Evolutionary conservation across 129 eudicot genomes (phyloP), one percentile per base, ranked within the genome.

Genomic region (Erigeron canadensis): DNA sequence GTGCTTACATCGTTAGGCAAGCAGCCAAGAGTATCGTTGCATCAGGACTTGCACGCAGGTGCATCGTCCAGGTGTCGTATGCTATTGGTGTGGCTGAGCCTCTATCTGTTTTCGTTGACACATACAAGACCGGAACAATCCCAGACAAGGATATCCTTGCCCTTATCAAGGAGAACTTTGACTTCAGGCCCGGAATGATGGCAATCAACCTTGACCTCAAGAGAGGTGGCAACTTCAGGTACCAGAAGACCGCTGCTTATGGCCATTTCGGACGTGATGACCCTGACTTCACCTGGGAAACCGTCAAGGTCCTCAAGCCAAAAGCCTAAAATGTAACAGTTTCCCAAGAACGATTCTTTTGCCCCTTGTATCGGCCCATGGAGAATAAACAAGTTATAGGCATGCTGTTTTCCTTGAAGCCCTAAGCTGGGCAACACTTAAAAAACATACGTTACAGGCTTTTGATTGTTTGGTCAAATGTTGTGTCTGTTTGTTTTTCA

Each of bases 191-290:
- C 3, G 83, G 83, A 41, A 80, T 80, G 83, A 80, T 80, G 79
- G 83, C 83, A 15, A 60, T 80, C 48, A 80, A 80, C 10, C 83
- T 80, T 74, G 83, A 80, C 57, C 66, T 80, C 64, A 80, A 67
- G 65, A 80, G 83, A 28, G 83, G 83, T 80, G 83, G 83, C 23
- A 80, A 80, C 76, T 38, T 6, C 15, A 80, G 83, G 83, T 80
- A 80, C 83, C 83, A 80, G 83, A 80, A 80, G 67, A 80, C 83
- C n/a, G 83, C 83, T 41, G 83, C 83, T 50, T 80, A 80, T 4
- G 83, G 83, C 4, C 83, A 80, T 67, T 80, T 80, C 42, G 83
- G 83, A 13, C 83, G 83, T 74, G 83, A 80, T 6, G 83, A 80
- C 18, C 72, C 83, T 11, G 83, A 80, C 46, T 74, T 80, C 76